phyloP scores from a whole-genome alignment of 768 basidiomycete species.

The Panaeolus cyanescens region DNA sequence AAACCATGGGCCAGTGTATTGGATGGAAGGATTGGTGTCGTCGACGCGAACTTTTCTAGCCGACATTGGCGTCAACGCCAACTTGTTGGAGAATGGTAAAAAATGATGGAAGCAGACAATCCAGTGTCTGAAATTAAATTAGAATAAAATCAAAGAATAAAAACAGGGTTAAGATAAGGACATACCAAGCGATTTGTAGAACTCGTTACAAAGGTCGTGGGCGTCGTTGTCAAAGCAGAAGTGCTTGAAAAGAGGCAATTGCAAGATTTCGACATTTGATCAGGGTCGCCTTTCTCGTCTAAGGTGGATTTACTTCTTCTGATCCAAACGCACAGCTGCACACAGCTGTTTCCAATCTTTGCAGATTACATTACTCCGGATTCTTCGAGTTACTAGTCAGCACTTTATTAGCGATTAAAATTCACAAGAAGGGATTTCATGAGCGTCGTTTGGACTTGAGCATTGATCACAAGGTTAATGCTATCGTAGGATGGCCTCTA shows the following conservation, averaged over 20 bases:
- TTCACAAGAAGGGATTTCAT: too few relatives aligned
- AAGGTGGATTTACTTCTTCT: neutral
- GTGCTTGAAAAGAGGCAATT: neutral
- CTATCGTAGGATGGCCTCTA: neutral
- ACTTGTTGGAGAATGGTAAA: neutral
- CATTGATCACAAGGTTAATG: neutral
- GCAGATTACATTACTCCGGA: too few relatives aligned
- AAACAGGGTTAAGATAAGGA: neutral
- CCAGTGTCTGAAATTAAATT: neutral
- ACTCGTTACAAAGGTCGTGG: neutral
- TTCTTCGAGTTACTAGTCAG: too few relatives aligned
- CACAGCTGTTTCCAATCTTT: too few relatives aligned
- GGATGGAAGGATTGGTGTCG: neutral
- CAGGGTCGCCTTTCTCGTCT: neutral
- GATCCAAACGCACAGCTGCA: too few relatives aligned
- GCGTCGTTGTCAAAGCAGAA: neutral
- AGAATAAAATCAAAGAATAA: neutral
- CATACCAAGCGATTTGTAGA: neutral
- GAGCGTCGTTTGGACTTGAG: too few relatives aligned
- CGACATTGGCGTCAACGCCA: neutral
- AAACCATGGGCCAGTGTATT: slow-evolving; percentile 28
- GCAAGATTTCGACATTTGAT: neutral
- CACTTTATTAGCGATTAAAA: too few relatives aligned
- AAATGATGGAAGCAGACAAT: neutral
- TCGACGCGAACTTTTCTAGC: neutral